These are phyloP conservation scores for Saccharum officinarum DNA, from an alignment of 176 grass and related monocot genomes.

Conservation along the genomic window DNA sequence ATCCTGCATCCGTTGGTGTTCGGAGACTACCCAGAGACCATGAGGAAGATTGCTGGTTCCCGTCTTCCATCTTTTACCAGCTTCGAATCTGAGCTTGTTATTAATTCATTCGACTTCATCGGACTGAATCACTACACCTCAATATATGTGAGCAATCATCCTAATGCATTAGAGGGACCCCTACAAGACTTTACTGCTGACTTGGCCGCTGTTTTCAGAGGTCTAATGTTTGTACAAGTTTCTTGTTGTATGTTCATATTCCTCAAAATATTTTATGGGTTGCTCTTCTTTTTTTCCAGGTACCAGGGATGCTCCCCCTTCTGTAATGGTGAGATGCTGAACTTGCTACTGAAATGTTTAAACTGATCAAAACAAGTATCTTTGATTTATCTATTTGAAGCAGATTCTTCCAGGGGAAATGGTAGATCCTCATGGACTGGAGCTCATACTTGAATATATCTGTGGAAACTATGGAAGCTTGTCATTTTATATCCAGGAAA, in stretches of 20 bases:
- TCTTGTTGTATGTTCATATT: not conserved
- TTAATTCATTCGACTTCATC: constrained; percentile 55
- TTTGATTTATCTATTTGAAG: not conserved
- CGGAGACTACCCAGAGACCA: constrained; percentile 53
- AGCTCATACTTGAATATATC: constrained; percentile 47
- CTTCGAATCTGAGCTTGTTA: constrained; percentile 42
- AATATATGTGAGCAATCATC: constrained; percentile 32
- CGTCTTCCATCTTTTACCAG: constrained; percentile 57
- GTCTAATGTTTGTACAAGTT: constrained; percentile 6
- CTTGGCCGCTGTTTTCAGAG: constrained; percentile 9
- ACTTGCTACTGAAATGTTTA: not conserved
- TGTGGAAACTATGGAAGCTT: constrained; percentile 44
- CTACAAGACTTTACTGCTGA: constrained; percentile 33
- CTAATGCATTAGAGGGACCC: not conserved
- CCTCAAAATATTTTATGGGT: not conserved
- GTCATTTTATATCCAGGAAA: constrained; percentile 62
- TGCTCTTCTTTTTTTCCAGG: not conserved
- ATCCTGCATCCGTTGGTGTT: constrained; percentile 50
- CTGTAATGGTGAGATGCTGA: not conserved
- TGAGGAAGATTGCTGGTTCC: constrained; percentile 49
- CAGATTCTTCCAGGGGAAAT: not conserved
- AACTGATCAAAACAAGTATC: not conserved
- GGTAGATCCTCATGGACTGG: constrained; percentile 47
- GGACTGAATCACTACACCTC: constrained; percentile 63
- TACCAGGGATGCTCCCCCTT: not conserved